Evolutionary conservation across 2,329 filamentous ascomycete genomes (phyloP).

Genomic region (Talaromyces sp.): DNA sequence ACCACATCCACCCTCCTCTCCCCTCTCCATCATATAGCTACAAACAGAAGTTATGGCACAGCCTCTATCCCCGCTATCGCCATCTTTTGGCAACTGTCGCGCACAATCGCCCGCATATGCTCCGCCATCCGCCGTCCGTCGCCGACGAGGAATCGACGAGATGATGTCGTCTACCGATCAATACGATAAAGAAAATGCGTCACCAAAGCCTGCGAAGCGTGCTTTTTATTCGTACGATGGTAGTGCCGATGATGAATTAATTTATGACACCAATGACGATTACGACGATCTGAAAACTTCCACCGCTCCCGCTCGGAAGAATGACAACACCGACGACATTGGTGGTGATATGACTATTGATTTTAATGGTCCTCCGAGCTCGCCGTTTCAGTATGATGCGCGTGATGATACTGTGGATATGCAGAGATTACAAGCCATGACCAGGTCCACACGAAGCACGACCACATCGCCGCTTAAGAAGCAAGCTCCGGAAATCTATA

Average conservation of each 20-base stretch:
- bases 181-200: conserved; percentile 24
- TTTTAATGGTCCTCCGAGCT: conserved; percentile 31
- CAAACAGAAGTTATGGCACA: conserved; percentile 33
- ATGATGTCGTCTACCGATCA: conserved; percentile 20
- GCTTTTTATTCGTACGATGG: conserved; percentile 19
- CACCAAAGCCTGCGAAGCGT: conserved; percentile 30
- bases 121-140: conserved; percentile 19
- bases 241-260: conserved; percentile 17
- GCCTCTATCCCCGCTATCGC: conserved; percentile 40
- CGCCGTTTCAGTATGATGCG: conserved; percentile 35
- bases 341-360: conserved; percentile 24
- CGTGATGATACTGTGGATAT: conserved; percentile 35
- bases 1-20: not conserved
- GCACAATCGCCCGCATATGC: conserved; percentile 28
- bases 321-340: not conserved
- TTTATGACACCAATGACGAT: conserved; percentile 12
- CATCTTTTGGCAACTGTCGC: conserved; percentile 41
- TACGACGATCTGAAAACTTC: conserved; percentile 18
- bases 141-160: conserved; percentile 21
- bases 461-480: conserved; percentile 23
- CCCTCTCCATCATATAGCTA: not conserved
- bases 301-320: conserved; percentile 10
- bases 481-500: conserved; percentile 25
- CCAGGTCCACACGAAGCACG: conserved; percentile 17
- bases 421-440: conserved; percentile 21